These are phyloP conservation scores for Tulasnella sp. DNA, from an alignment of 768 basidiomycete species.

Conservation along the genomic window DNA sequence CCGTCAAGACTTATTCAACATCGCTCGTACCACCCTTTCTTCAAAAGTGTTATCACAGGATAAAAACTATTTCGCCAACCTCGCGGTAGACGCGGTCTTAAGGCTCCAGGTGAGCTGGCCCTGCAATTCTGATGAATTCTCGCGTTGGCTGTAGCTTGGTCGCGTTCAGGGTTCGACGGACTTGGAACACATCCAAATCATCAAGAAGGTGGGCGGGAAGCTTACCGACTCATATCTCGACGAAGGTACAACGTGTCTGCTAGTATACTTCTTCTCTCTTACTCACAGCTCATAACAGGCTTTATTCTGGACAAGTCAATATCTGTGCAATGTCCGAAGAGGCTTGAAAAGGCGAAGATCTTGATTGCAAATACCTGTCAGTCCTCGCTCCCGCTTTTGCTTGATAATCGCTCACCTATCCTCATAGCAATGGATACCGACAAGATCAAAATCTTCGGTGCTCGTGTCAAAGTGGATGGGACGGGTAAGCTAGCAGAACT, in stretches of 20 bases:
- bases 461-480: slow-evolving; percentile 87
- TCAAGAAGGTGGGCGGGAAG: slow-evolving; percentile 99
- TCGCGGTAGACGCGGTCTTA: slow-evolving; percentile 94
- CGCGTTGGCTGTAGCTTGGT: neutral
- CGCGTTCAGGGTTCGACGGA: slow-evolving; percentile 74
- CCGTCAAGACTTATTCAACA: slow-evolving; percentile 87
- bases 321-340: slow-evolving; percentile 87
- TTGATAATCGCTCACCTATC: neutral
- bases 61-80: slow-evolving; percentile 95
- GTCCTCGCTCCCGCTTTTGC: slow-evolving; percentile 24
- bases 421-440: slow-evolving; percentile 94
- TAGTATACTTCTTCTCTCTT: neutral
- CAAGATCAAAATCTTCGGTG: slow-evolving; percentile 99
- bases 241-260: slow-evolving; percentile 48
- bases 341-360: slow-evolving; percentile 89
- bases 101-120: slow-evolving; percentile 59
- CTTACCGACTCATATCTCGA: slow-evolving; percentile 96
- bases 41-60: slow-evolving; percentile 95
- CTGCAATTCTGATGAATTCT: neutral
- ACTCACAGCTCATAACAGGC: slow-evolving; percentile 36
- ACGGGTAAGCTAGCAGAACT: slow-evolving; percentile 97
- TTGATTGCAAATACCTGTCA: slow-evolving; percentile 95
- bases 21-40: slow-evolving; percentile 88
- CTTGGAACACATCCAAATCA: slow-evolving; percentile 96
- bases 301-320: slow-evolving; percentile 98